Evolutionary conservation across 495 filamentous ascomycete species (phyloP).

Genomic region (Penicillium bovifimosum): DNA sequence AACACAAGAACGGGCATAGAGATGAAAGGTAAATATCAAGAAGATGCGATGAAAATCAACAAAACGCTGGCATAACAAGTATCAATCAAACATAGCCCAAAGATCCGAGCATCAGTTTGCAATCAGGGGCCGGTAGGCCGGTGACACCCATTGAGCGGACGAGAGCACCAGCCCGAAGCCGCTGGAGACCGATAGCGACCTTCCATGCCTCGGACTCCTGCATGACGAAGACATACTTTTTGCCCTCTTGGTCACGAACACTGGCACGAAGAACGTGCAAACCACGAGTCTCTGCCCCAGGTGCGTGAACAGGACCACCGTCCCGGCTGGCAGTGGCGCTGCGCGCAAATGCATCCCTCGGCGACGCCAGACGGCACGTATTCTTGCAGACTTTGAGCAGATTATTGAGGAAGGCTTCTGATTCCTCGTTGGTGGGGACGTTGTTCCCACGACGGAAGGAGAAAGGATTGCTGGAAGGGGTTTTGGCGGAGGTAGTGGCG

Average conservation of each 20-base stretch:
- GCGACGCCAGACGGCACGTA: constrained; percentile 47
- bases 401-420: constrained; percentile 53
- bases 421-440: constrained; percentile 55
- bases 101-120: constrained; percentile 52
- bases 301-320: constrained; percentile 12
- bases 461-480: constrained; percentile 27
- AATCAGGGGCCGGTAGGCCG: constrained; percentile 54
- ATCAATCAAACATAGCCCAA: constrained; percentile 51
- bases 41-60: constrained; percentile 4
- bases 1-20: constrained; percentile 5
- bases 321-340: constrained; percentile 13
- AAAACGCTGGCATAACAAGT: neutral
- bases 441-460: constrained; percentile 37
- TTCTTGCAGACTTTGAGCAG: constrained; percentile 58
- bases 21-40: neutral
- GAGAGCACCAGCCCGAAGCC: constrained; percentile 65
- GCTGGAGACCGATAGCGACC: constrained; percentile 72
- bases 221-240: constrained; percentile 77
- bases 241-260: constrained; percentile 77
- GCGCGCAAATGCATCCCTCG: constrained; percentile 28
- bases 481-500: constrained; percentile 16
- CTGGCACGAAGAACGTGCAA: constrained; percentile 78
- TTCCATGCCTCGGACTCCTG: constrained; percentile 89
- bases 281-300: constrained; percentile 47
- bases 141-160: constrained; percentile 62